A percentile compares a stretch with the other conserved stretches of the same genome.
Conservation (phyloP, 495 filamentous ascomycete genomes). For the Polyplosphaeria fusca region DNA sequence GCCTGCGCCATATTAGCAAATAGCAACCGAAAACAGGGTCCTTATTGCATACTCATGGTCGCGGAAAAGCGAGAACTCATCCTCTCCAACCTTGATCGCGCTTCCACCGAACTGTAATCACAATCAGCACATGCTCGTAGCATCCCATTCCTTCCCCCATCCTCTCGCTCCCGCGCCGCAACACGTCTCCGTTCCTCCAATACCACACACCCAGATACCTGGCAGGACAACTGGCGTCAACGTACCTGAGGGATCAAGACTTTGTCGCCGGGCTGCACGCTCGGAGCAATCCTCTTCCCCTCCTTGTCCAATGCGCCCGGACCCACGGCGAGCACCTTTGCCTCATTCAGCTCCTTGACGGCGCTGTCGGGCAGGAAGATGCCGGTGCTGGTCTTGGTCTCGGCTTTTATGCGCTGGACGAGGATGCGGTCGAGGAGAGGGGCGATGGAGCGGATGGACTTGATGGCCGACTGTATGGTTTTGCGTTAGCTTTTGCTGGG, state of each 20-base stretch:
- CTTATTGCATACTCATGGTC: too few species aligned
- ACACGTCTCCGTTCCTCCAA: too few species aligned
- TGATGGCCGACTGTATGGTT: conserved; percentile 57
- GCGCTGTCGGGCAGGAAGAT: conserved; percentile 96
- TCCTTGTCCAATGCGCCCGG: conserved; percentile 83
- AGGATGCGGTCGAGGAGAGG: conserved; percentile 98
- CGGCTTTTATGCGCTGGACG: conserved; percentile 96
- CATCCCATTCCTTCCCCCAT: conserved; percentile 7
- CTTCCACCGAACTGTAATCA: conserved; percentile 82
- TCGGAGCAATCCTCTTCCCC: conserved; percentile 77
- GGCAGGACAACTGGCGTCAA: too few species aligned
- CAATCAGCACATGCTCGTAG: conserved; percentile 34
- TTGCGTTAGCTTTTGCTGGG: background rate
- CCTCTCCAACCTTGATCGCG: conserved; percentile 94
- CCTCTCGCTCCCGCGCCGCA: too few species aligned
- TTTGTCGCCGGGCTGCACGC: conserved; percentile 79
- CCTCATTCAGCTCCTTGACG: conserved; percentile 98
- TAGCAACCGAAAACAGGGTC: too few species aligned
- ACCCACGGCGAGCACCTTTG: conserved; percentile 89
- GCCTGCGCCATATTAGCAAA: too few species aligned
- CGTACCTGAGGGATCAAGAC: conserved; percentile 95
- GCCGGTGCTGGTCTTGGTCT: conserved; percentile 89
- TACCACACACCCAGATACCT: too few species aligned
- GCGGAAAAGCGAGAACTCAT: conserved; percentile 92
- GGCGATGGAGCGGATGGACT: conserved; percentile 90